Evolutionary conservation across 164 flowering plant species (phyloP), one percentile per base, ranked within the genome.

Genomic region (Annona squamosa): DNA sequence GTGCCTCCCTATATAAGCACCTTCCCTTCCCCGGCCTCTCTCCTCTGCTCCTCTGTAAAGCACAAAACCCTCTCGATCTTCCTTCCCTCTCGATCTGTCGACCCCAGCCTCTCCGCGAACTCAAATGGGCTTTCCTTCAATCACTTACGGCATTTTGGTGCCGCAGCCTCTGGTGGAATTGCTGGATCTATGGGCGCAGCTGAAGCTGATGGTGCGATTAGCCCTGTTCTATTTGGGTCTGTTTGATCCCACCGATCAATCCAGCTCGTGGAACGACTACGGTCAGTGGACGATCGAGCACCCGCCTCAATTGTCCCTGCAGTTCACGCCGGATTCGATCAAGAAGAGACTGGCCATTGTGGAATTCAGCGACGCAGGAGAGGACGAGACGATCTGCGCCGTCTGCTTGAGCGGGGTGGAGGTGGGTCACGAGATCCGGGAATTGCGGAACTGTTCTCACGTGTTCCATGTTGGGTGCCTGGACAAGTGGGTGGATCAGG

Each of bases 391-490:
- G 47, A 71, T 67, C 3, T 83, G 85, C 26, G 68, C 65, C 12
- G 67, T 81, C 6, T 83, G 86, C 68, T 72, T 81, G 67, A 71
- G 72, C 6, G 42, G 69, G 26, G 3, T 83, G 69, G 77, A 81
- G 71, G 41, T 57, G 52, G 9, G 43, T 16, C 67, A 81, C 18
- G 73, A 73, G 70, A 59, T 83, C 16, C 77, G 86, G 52, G 82
- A 81, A 76, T 70, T 83, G 18, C 45, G 69, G 13, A 81, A 74
- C 52, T 83, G 86, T 61, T 63, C 56, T 1, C 86, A 83, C 74
- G 77, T 74, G 57, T 83, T 81, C 46, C 86, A 81, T 71, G 73
- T 70, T n/a, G 84, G 63, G 63, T 83, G 86, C 61, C 57, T 83
- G 73, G 86, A 83, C 71, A 74, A 66, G 65, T 83, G 84, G 84